phyloP scores from a whole-genome alignment of 495 filamentous ascomycete species.

The Hyaloscypha finlandica region DNA sequence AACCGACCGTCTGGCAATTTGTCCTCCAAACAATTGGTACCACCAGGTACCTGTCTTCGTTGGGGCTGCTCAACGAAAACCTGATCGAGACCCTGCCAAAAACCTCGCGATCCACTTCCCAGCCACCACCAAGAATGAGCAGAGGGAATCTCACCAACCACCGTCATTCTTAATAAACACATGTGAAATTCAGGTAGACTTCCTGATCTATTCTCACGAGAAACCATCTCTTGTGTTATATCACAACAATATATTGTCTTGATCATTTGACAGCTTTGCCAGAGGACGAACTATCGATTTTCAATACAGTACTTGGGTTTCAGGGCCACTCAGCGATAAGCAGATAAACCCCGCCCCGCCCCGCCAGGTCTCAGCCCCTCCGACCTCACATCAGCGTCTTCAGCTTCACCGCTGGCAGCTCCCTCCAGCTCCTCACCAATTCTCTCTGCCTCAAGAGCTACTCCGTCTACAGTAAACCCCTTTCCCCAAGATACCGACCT shows the following conservation, averaged over 20 bases:
- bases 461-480: not conserved
- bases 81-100: conserved; percentile 6
- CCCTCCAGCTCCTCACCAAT: not conserved
- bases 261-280: not conserved
- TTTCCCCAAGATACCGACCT: not conserved
- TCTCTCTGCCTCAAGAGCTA: no score
- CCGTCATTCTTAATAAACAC: not conserved
- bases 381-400: not conserved
- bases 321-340: not conserved
- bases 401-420: not conserved
- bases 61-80: not conserved
- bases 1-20: not conserved
- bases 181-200: not conserved
- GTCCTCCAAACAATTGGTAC: not conserved
- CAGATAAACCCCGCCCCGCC: not conserved
- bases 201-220: not conserved
- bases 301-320: not conserved
- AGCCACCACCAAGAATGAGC: not conserved
- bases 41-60: not conserved
- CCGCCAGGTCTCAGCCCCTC: not conserved
- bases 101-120: conserved; percentile 1
- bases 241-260: not conserved
- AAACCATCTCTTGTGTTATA: not conserved
- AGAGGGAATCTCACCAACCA: not conserved
- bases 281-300: not conserved